These are phyloP conservation scores for Alternaria gaisen DNA, from an alignment of 2,329 filamentous ascomycete species.

Conservation along the genomic window DNA sequence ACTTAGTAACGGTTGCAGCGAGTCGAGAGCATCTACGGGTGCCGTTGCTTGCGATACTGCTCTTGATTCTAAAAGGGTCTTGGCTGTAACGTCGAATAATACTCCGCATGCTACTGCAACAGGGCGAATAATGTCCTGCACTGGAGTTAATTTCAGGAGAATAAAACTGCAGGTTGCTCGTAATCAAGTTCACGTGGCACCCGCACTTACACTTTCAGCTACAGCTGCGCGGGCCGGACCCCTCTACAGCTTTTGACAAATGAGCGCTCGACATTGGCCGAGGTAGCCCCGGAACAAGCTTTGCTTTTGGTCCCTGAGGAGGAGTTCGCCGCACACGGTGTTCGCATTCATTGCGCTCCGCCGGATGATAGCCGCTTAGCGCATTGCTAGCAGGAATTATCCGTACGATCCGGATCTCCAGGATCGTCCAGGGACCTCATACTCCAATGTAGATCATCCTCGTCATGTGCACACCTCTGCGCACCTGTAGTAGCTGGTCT, in stretches of 20 bases:
- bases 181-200: slow-evolving; percentile 13
- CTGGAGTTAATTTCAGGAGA: slow-evolving; percentile 12
- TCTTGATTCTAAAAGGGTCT: not conserved
- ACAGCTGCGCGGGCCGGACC: slow-evolving; percentile 29
- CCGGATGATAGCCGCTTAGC: slow-evolving; percentile 12
- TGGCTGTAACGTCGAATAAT: not conserved
- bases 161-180: slow-evolving; percentile 9
- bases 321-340: slow-evolving; percentile 8
- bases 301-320: slow-evolving; percentile 10
- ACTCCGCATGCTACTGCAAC: slow-evolving; percentile 5
- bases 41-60: not conserved
- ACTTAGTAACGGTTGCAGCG: not conserved
- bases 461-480: slow-evolving; percentile 13
- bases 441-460: slow-evolving; percentile 12
- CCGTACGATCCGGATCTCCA: slow-evolving; percentile 17
- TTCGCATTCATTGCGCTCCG: slow-evolving; percentile 10
- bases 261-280: slow-evolving; percentile 14
- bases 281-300: slow-evolving; percentile 9
- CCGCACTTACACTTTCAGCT: slow-evolving; percentile 22
- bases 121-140: not conserved
- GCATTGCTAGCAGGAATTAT: slow-evolving; percentile 12
- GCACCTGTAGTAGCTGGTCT: not conserved
- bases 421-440: slow-evolving; percentile 19
- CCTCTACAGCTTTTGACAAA: slow-evolving; percentile 18
- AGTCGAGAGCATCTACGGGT: not conserved